Conservation (phyloP, 306 rosid genomes). For the Nissolia schottii region DNA sequence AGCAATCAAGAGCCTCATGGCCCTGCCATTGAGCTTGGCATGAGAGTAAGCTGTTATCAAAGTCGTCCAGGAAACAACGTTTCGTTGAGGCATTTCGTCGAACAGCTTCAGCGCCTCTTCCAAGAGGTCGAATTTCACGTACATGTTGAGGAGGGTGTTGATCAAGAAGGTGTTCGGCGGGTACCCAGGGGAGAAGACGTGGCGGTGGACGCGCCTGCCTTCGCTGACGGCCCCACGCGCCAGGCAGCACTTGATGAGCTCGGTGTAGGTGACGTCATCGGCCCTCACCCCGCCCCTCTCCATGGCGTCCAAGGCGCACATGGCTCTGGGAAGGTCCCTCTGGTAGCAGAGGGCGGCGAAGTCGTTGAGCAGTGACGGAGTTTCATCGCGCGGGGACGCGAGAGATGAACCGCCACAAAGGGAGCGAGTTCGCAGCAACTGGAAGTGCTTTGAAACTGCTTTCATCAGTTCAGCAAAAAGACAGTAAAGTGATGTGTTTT, state of each 20-base stretch:
- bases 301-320: constrained; percentile 67
- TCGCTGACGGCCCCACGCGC: constrained; percentile 52
- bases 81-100: constrained; percentile 73
- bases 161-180: constrained; percentile 50
- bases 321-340: constrained; percentile 68
- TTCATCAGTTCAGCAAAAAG: constrained; percentile 30
- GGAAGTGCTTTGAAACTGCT: constrained; percentile 35
- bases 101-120: constrained; percentile 67
- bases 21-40: constrained; percentile 47
- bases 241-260: constrained; percentile 83
- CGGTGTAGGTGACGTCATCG: constrained; percentile 59
- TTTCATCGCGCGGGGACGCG: constrained; percentile 26
- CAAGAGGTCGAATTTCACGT: constrained; percentile 56
- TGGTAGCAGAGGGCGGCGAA: constrained; percentile 50
- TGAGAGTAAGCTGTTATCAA: constrained; percentile 64
- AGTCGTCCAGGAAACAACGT: constrained; percentile 83
- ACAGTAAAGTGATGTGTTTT: no score
- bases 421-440: constrained; percentile 15
- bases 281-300: constrained; percentile 49
- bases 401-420: constrained; percentile 18
- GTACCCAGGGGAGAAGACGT: constrained; percentile 62
- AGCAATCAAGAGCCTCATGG: constrained; percentile 47
- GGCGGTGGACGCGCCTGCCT: constrained; percentile 63
- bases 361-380: constrained; percentile 36
- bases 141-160: constrained; percentile 64